Evolutionary conservation across 306 rosid species (phyloP), one percentile per base, ranked within the genome.

Genomic region (Echinosophora koreensis): DNA sequence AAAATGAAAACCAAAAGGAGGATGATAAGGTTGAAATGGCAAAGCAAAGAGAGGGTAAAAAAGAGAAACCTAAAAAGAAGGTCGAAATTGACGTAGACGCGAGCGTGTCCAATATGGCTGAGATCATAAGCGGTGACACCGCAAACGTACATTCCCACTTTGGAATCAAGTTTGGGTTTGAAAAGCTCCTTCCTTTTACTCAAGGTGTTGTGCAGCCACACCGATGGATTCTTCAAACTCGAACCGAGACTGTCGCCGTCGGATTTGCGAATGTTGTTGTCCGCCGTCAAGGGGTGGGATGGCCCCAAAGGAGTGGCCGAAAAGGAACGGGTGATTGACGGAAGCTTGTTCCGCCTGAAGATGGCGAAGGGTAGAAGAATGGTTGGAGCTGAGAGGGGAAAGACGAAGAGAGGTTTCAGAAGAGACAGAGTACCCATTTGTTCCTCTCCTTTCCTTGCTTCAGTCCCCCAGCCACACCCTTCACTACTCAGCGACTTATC

Each of bases 71-170:
- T 92, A 86, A 80, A 88, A 44, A 95, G 97, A 82, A 95, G 89
- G 75, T 95, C 97, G 56, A 95, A 95, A 76, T 94, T 95, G 83
- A 95, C 87, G 55, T 92, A 92, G 54, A 91, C 97, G 56, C 99
- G 99, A 61, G 99, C 99, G 51, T 95, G 99, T 58, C 99, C 99
- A 60, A 95, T 88, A 77, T 95, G 99, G 79, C 99, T 95, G 60
- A 95, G 94, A 78, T 92, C 97, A 67, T 95, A 95, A 27, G 98
- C 98, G 1, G 99, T 95, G 62, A 95, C 97, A 16, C 99, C 98
- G 37, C 99, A 95, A 2, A 95, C 99, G 50, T 95, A 95, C 98
- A 92, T 95, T 64, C 97, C 94, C 8, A 92, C 99, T 71, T 77
- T 93, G 5, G 86, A 91, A 68, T 89, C 92, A 6, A 87, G 81